phyloP scores from a whole-genome alignment of 2,329 filamentous ascomycete genomes.

The Cadophora sp. region DNA sequence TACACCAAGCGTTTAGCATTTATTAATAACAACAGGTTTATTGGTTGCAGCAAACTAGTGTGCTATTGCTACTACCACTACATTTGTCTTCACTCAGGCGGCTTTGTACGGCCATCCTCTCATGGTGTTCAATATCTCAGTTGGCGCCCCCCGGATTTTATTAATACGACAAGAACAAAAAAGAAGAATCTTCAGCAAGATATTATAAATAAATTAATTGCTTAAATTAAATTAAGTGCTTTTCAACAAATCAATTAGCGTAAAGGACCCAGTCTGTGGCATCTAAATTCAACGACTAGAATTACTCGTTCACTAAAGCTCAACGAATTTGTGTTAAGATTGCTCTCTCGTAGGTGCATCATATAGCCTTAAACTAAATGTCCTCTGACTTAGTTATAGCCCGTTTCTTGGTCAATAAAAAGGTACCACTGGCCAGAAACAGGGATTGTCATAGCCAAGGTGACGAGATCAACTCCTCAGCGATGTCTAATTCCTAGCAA shows the following conservation, averaged over 20 bases:
- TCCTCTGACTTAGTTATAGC: conserved; percentile 4
- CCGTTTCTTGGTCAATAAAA: background rate
- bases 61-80: conserved; percentile 40
- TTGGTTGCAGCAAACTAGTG: conserved; percentile 32
- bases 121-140: conserved; percentile 44
- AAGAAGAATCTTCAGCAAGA: conserved; percentile 33
- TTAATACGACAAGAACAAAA: conserved; percentile 18
- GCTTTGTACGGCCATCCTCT: conserved; percentile 38
- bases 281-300: conserved; percentile 41
- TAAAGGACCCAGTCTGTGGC: conserved; percentile 34
- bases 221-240: conserved; percentile 37
- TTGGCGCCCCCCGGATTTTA: conserved; percentile 41
- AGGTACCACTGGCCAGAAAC: background rate
- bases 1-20: conserved; percentile 19
- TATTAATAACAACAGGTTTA: conserved; percentile 25
- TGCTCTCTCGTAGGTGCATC: background rate
- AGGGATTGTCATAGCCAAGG: background rate
- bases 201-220: conserved; percentile 42
- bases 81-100: conserved; percentile 42
- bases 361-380: background rate
- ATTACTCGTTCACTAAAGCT: conserved; percentile 25
- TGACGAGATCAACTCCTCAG: background rate
- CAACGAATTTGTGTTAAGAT: background rate
- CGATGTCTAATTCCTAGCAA: conserved; percentile 2
- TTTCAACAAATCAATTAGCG: conserved; percentile 39